These are phyloP conservation scores for Amanita thiersii DNA, from an alignment of 768 basidiomycete species.

Conservation along the genomic window DNA sequence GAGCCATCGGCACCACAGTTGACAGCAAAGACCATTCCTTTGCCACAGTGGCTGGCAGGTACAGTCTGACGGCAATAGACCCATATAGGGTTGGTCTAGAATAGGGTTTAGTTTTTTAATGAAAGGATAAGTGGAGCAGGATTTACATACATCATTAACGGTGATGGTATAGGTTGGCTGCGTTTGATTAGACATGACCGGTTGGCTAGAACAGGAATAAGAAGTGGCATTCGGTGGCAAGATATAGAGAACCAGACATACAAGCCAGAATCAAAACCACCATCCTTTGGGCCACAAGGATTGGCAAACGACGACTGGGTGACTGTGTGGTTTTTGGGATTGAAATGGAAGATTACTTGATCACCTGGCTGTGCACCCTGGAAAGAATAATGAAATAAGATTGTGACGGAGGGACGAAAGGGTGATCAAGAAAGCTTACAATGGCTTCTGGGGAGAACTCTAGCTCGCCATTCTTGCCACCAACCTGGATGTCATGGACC, in stretches of 20 bases:
- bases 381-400: constrained; percentile 2
- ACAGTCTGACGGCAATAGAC: constrained; percentile 50
- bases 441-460: constrained; percentile 45
- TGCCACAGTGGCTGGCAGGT: constrained; percentile 48
- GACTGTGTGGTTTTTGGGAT: constrained; percentile 48
- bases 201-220: constrained; percentile 30
- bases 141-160: constrained; percentile 33
- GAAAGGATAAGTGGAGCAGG: background rate
- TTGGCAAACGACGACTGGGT: constrained; percentile 42
- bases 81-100: constrained; percentile 50
- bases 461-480: constrained; percentile 27
- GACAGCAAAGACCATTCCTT: constrained; percentile 61
- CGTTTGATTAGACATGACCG: constrained; percentile 44
- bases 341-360: constrained; percentile 55
- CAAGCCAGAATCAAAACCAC: constrained; percentile 54
- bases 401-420: constrained; percentile 2
- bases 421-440: constrained; percentile 31
- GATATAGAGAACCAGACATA: constrained; percentile 21
- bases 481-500: constrained; percentile 49
- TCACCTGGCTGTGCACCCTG: constrained; percentile 44
- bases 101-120: constrained; percentile 4
- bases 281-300: constrained; percentile 45
- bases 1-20: constrained; percentile 49
- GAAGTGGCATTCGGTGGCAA: constrained; percentile 4
- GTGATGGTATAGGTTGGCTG: constrained; percentile 43